Base-by-base conservation (phyloP, 1,284 basidiomycete species). In the Mycena citricolor region DNA sequence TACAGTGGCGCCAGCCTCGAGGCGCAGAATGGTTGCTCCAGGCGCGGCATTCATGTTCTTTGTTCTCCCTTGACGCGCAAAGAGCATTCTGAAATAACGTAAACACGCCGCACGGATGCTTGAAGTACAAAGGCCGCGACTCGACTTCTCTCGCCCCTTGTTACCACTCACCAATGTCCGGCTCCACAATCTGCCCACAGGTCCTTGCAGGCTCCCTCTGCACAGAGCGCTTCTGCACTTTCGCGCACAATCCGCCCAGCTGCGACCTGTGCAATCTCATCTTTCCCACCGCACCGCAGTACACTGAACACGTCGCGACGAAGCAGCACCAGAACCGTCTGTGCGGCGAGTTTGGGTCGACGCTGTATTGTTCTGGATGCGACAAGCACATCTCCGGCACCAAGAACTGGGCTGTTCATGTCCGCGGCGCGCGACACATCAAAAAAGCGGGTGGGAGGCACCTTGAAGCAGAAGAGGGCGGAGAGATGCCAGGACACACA, bases 251-350 rank as follows among this genome's bases (percentile, higher is more conserved):
- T 39, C 57, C 71, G 5, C 39, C 56, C 7, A 57, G 61, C 17
- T 75, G 73, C 49, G 61, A 67, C 4, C 52, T 62, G 6, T 76
- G 73, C 54, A 52, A 56, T 4, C 45, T 64, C 16, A 54, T 72
- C 7, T 67, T 68, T 39, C n/a, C 35, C 5, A 52, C 51, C 14
- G 39, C 44, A 4, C 28, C 26, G 0, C 43, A 40, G 0, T 68
- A 67, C 40, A 29, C 57, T 5, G 4, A 34, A 1, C 73, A 75
- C 43, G 47, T 60, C 3, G 31, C 33, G 2, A 38, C 52, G 1
- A 56, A 55, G 20, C 46, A 57, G 13, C 67, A 70, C 47, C 29
- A 29, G 7, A 60, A 44, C 17, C 49, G 50, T 20, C 43, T 57
- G 14, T 26, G 40, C n/a, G 61, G 62, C 14, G 47, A 50, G 14